Conservation (phyloP, 2,329 filamentous ascomycete genomes). For the Apiospora phragmitis region DNA sequence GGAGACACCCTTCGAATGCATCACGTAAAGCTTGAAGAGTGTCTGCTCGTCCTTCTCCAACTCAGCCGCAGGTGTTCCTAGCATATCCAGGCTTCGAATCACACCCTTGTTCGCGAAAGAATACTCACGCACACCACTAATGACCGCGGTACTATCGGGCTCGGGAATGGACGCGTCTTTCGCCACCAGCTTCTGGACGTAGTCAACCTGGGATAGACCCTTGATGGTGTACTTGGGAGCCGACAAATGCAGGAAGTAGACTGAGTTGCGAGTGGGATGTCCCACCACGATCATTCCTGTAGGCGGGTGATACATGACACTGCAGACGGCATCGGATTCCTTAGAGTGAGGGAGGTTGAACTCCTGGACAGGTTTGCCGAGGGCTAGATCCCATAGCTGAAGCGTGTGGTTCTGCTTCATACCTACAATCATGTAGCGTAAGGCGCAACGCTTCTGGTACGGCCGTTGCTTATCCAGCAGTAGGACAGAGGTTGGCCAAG, state of each 20-base stretch:
- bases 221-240: constrained; percentile 88
- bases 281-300: constrained; percentile 94
- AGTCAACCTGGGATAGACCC: constrained; percentile 83
- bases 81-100: constrained; percentile 86
- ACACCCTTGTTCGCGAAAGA: constrained; percentile 85
- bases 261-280: constrained; percentile 93
- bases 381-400: constrained; percentile 95
- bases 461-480: constrained; percentile 95
- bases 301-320: constrained; percentile 87
- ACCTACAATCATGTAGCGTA: constrained; percentile 94
- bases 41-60: constrained; percentile 68
- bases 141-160: constrained; percentile 93
- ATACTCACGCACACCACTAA: constrained; percentile 95
- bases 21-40: constrained; percentile 92
- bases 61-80: constrained; percentile 67
- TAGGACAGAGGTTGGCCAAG: constrained; percentile 93
- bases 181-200: constrained; percentile 74
- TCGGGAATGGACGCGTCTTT: constrained; percentile 74
- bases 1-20: constrained; percentile 97
- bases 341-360: constrained; percentile 95
- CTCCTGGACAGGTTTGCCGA: constrained; percentile 95
- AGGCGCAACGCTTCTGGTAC: constrained; percentile 83
- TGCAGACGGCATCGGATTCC: constrained; percentile 97
- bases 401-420: constrained; percentile 99
- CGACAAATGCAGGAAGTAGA: constrained; percentile 95